These are phyloP conservation scores for Hypoxylon sp. DNA, from an alignment of 2,329 filamentous ascomycete genomes.

Conservation along the genomic window DNA sequence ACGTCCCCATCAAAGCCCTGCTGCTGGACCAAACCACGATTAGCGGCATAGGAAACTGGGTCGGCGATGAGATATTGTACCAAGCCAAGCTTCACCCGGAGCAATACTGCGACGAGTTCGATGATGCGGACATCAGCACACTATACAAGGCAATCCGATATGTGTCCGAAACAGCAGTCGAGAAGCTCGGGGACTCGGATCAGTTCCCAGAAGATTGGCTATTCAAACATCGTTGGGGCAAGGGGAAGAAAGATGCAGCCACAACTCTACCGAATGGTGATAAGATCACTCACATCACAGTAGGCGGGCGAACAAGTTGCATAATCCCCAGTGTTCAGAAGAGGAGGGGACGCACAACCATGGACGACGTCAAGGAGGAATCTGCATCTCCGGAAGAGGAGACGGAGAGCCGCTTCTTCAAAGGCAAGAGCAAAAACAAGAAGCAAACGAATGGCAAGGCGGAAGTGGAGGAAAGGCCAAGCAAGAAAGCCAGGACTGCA, in stretches of 20 bases:
- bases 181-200: conserved; percentile 83
- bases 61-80: conserved; percentile 93
- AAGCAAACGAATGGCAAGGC: conserved; percentile 32
- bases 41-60: conserved; percentile 97
- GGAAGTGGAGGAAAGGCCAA: conserved; percentile 36
- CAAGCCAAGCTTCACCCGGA: conserved; percentile 92
- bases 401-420: conserved; percentile 48
- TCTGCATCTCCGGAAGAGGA: conserved; percentile 23
- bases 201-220: conserved; percentile 90
- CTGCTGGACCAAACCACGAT: conserved; percentile 90
- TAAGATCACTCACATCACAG: conserved; percentile 87
- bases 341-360: conserved; percentile 70
- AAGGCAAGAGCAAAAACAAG: conserved; percentile 32
- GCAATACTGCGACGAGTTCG: conserved; percentile 89
- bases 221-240: conserved; percentile 90
- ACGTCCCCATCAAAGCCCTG: conserved; percentile 89
- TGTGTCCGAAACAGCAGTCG: conserved; percentile 85
- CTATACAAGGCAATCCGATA: conserved; percentile 82
- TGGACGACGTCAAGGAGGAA: conserved; percentile 58
- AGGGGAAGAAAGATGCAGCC: conserved; percentile 80
- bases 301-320: conserved; percentile 92
- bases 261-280: conserved; percentile 84
- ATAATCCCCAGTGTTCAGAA: conserved; percentile 89
- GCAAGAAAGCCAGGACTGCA: conserved; percentile 45
- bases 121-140: conserved; percentile 76